These are phyloP conservation scores for Saprolegnia parasitica DNA, from an alignment of 352 stramenopile species.

Conservation along the genomic window DNA sequence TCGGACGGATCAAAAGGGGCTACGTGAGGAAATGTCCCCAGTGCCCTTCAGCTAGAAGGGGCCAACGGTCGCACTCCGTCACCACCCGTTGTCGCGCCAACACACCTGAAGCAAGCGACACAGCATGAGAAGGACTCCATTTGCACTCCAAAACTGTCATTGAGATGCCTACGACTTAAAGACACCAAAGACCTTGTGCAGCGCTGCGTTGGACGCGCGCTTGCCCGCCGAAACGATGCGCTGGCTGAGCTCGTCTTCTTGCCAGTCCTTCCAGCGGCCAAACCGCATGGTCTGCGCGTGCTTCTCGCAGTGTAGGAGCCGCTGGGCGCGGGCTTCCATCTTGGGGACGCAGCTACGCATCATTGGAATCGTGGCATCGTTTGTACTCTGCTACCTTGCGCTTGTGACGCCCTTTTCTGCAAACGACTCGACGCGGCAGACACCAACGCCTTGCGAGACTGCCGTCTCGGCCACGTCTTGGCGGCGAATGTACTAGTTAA, in stretches of 20 bases:
- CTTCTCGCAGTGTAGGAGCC: conserved; percentile 49
- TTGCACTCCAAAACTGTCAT: not conserved
- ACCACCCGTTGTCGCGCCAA: too few relatives aligned
- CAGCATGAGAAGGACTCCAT: not conserved
- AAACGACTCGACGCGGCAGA: conserved; percentile 7
- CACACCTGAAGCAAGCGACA: not conserved
- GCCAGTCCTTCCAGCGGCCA: conserved; percentile 73
- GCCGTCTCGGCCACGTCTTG: conserved; percentile 16
- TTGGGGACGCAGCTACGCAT: not conserved
- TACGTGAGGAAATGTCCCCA: too few relatives aligned
- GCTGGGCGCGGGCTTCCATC: not conserved
- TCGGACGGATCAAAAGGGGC: too few relatives aligned
- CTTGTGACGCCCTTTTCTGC: not conserved
- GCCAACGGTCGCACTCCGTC: too few relatives aligned
- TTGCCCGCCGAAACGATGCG: conserved; percentile 62
- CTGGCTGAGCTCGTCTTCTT: conserved; percentile 58
- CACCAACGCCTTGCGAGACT: conserved; percentile 8
- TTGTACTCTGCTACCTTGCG: not conserved
- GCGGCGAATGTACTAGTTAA: not conserved
- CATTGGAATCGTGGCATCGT: not conserved
- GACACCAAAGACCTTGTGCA: conserved; percentile 15
- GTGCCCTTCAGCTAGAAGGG: too few relatives aligned
- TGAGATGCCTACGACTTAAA: not conserved
- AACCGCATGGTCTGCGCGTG: conserved; percentile 75
- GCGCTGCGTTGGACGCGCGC: conserved; percentile 33